Evolutionary conservation across 1,139 yeast genomes (phyloP).

Genomic region (Protomyces macrosporus): DNA sequence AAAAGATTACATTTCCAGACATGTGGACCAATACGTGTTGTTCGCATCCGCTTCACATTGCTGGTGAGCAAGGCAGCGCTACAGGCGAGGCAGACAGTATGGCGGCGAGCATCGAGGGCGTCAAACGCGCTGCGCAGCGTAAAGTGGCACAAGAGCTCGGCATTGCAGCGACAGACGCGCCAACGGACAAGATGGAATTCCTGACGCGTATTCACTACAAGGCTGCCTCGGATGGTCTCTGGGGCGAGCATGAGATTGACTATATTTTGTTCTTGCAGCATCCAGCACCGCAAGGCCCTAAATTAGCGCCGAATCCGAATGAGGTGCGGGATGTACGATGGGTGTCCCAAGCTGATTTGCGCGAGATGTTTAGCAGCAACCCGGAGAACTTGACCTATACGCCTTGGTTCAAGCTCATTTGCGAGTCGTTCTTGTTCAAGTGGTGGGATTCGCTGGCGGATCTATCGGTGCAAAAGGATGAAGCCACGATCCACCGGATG

Average conservation of each 20-base stretch:
- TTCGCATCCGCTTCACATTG: conserved; percentile 88
- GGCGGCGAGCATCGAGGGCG: conserved; percentile 65
- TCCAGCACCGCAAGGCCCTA: conserved; percentile 48
- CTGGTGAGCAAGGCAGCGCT: conserved; percentile 63
- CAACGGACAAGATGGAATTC: conserved; percentile 66
- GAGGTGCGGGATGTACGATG: conserved; percentile 80
- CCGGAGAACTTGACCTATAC: conserved; percentile 57
- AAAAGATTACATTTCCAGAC: conserved; percentile 90
- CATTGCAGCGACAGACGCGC: conserved; percentile 53
- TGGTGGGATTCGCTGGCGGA: conserved; percentile 85
- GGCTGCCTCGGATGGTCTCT: conserved; percentile 74
- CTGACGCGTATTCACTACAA: conserved; percentile 91
- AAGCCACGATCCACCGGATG: conserved; percentile 31
- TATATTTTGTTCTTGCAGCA: conserved; percentile 77
- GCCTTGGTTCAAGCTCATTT: conserved; percentile 96
- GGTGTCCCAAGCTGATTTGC: conserved; percentile 63
- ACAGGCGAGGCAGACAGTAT: conserved; percentile 38
- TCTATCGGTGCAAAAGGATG: conserved; percentile 44
- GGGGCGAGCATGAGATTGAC: conserved; percentile 99
- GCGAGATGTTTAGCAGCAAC: conserved; percentile 66
- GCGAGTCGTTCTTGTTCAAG: conserved; percentile 79
- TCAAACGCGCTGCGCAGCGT: conserved; percentile 81
- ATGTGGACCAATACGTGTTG: conserved; percentile 97
- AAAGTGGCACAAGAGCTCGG: conserved; percentile 92
- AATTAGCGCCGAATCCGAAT: conserved; percentile 43